Conservation (phyloP, 192 early-diverging fungal genomes). For the Backusella luteola region DNA sequence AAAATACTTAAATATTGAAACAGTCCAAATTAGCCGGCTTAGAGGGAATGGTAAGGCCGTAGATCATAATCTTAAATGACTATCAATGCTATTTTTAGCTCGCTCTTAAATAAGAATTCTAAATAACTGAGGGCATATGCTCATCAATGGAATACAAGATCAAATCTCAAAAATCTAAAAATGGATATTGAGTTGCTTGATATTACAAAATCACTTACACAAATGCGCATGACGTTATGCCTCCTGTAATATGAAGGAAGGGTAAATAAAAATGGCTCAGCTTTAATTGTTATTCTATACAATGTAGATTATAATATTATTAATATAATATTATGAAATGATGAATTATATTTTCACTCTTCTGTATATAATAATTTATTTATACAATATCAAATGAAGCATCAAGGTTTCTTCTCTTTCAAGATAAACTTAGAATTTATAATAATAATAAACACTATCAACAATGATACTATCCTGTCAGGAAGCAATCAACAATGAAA, state of each 20-base stretch:
- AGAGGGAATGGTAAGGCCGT: too few species aligned
- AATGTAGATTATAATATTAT: too few species aligned
- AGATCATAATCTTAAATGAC: background rate
- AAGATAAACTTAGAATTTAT: too few species aligned
- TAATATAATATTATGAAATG: too few species aligned
- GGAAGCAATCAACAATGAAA: background rate
- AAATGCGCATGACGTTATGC: background rate
- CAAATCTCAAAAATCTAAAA: background rate
- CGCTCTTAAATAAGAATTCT: background rate
- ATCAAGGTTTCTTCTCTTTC: too few species aligned
- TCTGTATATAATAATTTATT: background rate
- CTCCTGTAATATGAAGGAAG: background rate
- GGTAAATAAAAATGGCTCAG: background rate
- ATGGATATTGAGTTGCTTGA: background rate
- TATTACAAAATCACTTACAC: background rate
- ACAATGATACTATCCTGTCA: background rate
- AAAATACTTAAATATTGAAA: too few species aligned
- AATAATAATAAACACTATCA: too few species aligned
- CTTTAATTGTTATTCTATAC: background rate
- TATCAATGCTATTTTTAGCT: background rate
- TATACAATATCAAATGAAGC: background rate
- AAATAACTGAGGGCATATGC: background rate
- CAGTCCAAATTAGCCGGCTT: too few species aligned
- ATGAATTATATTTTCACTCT: background rate
- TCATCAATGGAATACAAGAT: background rate